These are phyloP conservation scores for Aspergillus fijiensis DNA, from an alignment of 2,329 filamentous ascomycete species.

Conservation along the genomic window DNA sequence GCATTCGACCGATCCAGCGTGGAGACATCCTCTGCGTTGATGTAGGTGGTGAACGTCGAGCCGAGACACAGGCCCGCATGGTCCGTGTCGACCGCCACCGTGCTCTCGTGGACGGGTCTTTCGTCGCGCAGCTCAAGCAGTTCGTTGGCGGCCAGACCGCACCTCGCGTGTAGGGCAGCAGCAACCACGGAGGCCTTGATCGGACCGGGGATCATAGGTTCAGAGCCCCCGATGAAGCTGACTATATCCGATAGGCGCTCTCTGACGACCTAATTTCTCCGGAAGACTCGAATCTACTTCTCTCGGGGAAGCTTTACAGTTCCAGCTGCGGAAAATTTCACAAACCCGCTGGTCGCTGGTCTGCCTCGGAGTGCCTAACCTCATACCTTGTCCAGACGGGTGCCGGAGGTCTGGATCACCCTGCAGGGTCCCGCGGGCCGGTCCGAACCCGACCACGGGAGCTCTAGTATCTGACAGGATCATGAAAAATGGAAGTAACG, in stretches of 20 bases:
- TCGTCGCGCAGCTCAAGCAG: slow-evolving; percentile 31
- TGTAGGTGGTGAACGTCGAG: slow-evolving; percentile 38
- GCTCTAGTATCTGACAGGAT: no score
- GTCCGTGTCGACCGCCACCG: slow-evolving; percentile 48
- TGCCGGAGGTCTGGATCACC: no score
- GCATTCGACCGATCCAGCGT: slow-evolving; percentile 24
- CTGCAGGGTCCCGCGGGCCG: no score
- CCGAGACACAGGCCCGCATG: slow-evolving; percentile 50
- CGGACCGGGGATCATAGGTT: slow-evolving; percentile 45
- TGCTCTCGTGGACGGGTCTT: slow-evolving; percentile 8
- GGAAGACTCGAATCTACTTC: no score
- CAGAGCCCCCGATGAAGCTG: slow-evolving; percentile 40
- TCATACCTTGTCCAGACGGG: no score
- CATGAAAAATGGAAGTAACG: no score
- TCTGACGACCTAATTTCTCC: no score
- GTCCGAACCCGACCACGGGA: no score
- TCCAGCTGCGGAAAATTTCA: no score
- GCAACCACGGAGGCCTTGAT: slow-evolving; percentile 46
- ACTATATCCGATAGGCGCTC: slow-evolving; percentile 31
- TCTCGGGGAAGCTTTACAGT: no score
- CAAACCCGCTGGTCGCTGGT: no score
- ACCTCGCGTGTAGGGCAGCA: slow-evolving; percentile 47
- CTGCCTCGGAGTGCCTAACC: no score
- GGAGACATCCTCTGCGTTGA: slow-evolving; percentile 40
- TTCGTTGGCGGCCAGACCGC: slow-evolving; percentile 44